Evolutionary conservation across 257 asterid genomes (phyloP).

Genomic region (Thymus quinquecostatus): DNA sequence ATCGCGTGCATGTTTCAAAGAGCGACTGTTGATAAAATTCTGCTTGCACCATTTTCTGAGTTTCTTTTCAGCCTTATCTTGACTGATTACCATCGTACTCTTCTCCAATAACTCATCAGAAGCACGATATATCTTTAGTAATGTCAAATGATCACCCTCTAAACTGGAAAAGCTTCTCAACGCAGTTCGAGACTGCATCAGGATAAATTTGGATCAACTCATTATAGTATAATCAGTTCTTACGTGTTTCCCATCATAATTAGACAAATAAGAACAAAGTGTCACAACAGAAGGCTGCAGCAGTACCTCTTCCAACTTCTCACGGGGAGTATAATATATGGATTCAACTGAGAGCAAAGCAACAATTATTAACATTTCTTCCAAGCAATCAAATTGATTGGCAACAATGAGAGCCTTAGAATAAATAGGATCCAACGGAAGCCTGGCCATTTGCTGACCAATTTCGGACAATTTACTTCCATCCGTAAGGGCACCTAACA

Average conservation of each 20-base stretch:
- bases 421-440: slow-evolving; percentile 88
- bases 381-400: slow-evolving; percentile 78
- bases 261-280: slow-evolving; percentile 15
- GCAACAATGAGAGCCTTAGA: slow-evolving; percentile 93
- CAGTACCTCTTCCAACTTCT: slow-evolving; percentile 91
- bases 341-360: slow-evolving; percentile 96
- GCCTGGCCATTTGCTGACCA: slow-evolving; percentile 90
- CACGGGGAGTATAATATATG: slow-evolving; percentile 88
- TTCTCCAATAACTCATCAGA: slow-evolving; percentile 76
- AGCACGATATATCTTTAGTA: slow-evolving; percentile 75
- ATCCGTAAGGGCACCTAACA: slow-evolving; percentile 91
- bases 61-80: slow-evolving; percentile 77
- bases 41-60: slow-evolving; percentile 96
- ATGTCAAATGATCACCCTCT: slow-evolving; percentile 95
- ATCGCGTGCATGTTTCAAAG: slow-evolving; percentile 90
- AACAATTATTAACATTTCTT: slow-evolving; percentile 83
- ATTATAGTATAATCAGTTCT: slow-evolving; percentile 1
- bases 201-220: slow-evolving; percentile 28
- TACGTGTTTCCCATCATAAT: slow-evolving; percentile 9
- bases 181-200: slow-evolving; percentile 73
- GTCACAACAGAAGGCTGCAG: slow-evolving; percentile 19
- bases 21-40: slow-evolving; percentile 85
- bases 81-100: slow-evolving; percentile 47
- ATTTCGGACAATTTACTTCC: slow-evolving; percentile 74
- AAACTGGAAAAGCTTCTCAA: slow-evolving; percentile 76